phyloP scores from a whole-genome alignment of 192 early-diverging fungal genomes.

The Hyaloraphidium curvatum region DNA sequence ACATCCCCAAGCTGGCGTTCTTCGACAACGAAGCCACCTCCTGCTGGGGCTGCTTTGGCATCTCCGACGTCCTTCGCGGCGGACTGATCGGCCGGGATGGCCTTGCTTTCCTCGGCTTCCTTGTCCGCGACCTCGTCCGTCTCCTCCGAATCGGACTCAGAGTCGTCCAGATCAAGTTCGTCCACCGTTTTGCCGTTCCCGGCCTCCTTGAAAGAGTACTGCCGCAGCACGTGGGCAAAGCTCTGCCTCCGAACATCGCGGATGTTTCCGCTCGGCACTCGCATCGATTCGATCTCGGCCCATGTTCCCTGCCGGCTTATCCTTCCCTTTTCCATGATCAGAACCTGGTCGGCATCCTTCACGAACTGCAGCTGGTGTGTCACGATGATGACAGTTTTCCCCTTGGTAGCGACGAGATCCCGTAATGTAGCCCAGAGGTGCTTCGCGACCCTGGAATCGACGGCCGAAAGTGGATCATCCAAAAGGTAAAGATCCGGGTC shows the following conservation, averaged over 20 bases:
- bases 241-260: too few relatives aligned
- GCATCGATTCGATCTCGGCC: neutral
- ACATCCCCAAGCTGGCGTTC: conserved; percentile 1
- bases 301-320: conserved; percentile 1
- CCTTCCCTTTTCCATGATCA: neutral
- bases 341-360: neutral
- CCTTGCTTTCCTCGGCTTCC: neutral
- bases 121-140: too few relatives aligned
- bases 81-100: neutral
- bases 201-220: neutral
- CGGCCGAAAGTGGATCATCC: conserved; percentile 5
- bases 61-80: neutral
- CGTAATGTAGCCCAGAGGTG: neutral
- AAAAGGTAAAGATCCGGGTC: conserved; percentile 2
- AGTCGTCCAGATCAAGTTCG: neutral
- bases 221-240: conserved; percentile 2
- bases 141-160: too few relatives aligned
- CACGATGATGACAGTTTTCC: neutral
- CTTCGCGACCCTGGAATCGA: neutral
- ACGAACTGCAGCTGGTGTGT: conserved; percentile 3
- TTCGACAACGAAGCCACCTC: conserved; percentile 3
- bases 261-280: too few relatives aligned
- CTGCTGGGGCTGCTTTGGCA: neutral
- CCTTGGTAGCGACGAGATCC: neutral
- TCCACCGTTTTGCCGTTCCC: neutral